A percentile compares a stretch with the other conserved stretches of the same genome.
phyloP scores from a whole-genome alignment of 305 asterid genomes.

The Fraxinus greggii region DNA sequence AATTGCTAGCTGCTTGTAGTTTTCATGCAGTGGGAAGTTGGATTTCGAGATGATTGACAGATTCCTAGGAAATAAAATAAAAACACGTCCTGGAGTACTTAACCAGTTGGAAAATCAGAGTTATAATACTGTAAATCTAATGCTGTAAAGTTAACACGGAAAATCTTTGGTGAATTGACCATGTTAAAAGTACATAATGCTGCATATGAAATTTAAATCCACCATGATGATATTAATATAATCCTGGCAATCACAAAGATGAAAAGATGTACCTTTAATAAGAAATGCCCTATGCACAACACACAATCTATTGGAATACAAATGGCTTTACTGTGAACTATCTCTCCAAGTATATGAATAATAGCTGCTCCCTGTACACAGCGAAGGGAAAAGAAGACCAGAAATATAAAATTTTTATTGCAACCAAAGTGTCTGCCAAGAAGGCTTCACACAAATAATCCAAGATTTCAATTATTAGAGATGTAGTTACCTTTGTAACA shows the following conservation, averaged over 20 bases:
- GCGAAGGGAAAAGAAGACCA: neutral
- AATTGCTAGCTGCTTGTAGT: neutral
- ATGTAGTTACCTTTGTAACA: conserved; percentile 73
- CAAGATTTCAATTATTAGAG: neutral
- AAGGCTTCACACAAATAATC: neutral
- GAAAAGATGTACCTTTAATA: conserved; percentile 68
- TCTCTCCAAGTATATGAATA: conserved; percentile 94
- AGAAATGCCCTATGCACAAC: conserved; percentile 89
- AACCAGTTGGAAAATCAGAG: neutral
- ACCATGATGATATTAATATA: neutral
- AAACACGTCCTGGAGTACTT: neutral
- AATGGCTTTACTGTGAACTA: conserved; percentile 86
- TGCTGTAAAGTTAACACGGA: neutral
- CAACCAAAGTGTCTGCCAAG: neutral
- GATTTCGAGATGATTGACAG: neutral
- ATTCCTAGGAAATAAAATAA: neutral
- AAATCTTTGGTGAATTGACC: neutral
- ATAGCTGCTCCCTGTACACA: conserved; percentile 88
- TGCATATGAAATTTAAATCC: neutral
- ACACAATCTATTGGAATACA: conserved; percentile 86
- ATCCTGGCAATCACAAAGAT: neutral
- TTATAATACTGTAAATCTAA: neutral
- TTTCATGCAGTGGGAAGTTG: neutral
- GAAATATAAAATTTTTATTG: neutral
- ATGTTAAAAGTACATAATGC: neutral